Base-by-base conservation (phyloP, 805 yeast species). In the Starmerella lactis-condensi region DNA sequence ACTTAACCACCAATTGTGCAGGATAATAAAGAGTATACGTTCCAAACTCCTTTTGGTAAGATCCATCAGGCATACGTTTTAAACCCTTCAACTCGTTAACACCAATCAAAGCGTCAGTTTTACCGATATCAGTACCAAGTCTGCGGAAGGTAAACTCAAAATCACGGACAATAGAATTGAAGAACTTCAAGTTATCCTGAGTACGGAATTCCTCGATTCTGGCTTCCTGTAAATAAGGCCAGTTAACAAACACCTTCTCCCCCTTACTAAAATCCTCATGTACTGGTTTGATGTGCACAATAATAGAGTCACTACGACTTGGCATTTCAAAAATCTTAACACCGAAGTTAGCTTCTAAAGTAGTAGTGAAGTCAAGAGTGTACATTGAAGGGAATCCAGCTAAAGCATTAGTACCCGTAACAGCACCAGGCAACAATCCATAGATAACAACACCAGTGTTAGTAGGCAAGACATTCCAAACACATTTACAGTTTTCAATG, bases 161-260 rank as follows among this genome's bases (percentile, higher is more conserved):
- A 12, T 15, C 12, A 6, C 17, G 6, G 6, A 26, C 19, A 26
- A 26, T 21, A 15, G 19, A 19, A 17, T 58, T 54, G 22, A 44
- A 47, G 36, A 73, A 46, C 11, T 58, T 53, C 7, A 51, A 47
- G 10, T 56, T 51, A 10, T 60, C 56, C 12, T 58, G 56, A 17
- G 52, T 53, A 6, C 62, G 65, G 49, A 76, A 83, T 22, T 62
- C 50, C 9, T 70, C 58, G 24, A 85, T 70, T 46, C 66, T 69
- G 7, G 82, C 75, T 54, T 85, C 95, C 43, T 72, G 65, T 41
- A 89, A 58, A 47, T 69, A 78, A n/a, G 99, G 99, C 85, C 93
- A 89, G 43, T 73, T 69, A 9, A 77, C 67, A 49, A 72, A 83
- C 2, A 77, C 75, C 30, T 69, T 54, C 35, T 69, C 62, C 28